phyloP scores from a whole-genome alignment of 2,329 filamentous ascomycete species.

The Camptophora hylomeconis region DNA sequence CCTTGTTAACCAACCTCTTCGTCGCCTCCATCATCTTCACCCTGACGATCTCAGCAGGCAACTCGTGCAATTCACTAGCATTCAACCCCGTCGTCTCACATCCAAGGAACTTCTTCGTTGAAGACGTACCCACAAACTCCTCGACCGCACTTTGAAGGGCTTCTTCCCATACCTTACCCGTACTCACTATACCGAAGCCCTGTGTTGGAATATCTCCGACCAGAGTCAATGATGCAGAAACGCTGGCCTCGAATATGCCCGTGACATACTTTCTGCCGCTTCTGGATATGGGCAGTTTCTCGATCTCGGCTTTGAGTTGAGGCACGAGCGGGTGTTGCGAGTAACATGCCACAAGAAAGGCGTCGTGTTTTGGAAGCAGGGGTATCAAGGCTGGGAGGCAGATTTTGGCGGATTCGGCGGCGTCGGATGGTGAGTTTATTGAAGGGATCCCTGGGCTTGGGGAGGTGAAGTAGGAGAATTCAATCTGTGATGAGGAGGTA shows the following conservation, averaged over 20 bases:
- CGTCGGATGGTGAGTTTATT: conserved; percentile 65
- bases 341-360: conserved; percentile 79
- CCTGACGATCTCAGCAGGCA: conserved; percentile 49
- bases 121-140: conserved; percentile 41
- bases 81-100: conserved; percentile 71
- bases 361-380: conserved; percentile 41
- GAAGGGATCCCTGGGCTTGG: conserved; percentile 51
- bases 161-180: conserved; percentile 68
- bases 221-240: conserved; percentile 49
- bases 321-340: conserved; percentile 68
- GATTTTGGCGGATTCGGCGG: conserved; percentile 47
- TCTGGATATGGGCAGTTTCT: conserved; percentile 6
- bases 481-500: conserved; percentile 20
- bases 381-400: conserved; percentile 45
- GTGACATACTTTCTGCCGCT: conserved; percentile 43
- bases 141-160: conserved; percentile 56
- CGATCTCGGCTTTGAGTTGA: conserved; percentile 37
- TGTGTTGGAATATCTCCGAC: conserved; percentile 30
- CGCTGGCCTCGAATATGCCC: conserved; percentile 79
- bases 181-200: conserved; percentile 76
- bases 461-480: conserved; percentile 54
- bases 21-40: conserved; percentile 58
- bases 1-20: conserved; percentile 45
- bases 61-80: conserved; percentile 65
- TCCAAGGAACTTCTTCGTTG: conserved; percentile 52